Conservation (phyloP, 2,329 filamentous ascomycete genomes). For the Fusarium sp. region DNA sequence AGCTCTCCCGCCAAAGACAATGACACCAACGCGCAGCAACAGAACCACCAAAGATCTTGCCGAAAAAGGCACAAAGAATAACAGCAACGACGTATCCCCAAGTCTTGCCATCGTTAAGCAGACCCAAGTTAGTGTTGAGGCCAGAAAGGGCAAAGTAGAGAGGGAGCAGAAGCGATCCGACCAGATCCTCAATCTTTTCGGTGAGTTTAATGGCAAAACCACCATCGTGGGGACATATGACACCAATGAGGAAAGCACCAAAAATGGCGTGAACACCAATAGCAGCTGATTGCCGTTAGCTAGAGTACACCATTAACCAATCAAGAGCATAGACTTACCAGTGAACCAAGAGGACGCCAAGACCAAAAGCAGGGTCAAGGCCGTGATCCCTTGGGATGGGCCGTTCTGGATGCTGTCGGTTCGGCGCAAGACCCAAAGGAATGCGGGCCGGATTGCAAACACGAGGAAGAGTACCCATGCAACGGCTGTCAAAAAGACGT, state of each 20-base stretch:
- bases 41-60: constrained; percentile 84
- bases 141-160: constrained; percentile 95
- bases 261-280: constrained; percentile 97
- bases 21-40: constrained; percentile 73
- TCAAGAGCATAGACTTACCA: constrained; percentile 45
- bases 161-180: constrained; percentile 82
- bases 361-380: constrained; percentile 79
- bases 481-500: constrained; percentile 76
- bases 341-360: constrained; percentile 87
- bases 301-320: not conserved
- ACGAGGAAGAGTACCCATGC: constrained; percentile 80
- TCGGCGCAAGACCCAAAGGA: constrained; percentile 75
- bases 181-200: constrained; percentile 92
- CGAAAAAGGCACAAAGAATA: constrained; percentile 79
- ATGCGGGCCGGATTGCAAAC: constrained; percentile 74
- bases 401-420: constrained; percentile 85
- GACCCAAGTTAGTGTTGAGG: constrained; percentile 83
- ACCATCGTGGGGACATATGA: constrained; percentile 89
- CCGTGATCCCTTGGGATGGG: constrained; percentile 83
- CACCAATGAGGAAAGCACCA: constrained; percentile 85
- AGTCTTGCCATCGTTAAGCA: constrained; percentile 79
- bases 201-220: constrained; percentile 91
- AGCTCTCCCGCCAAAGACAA: constrained; percentile 88
- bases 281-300: constrained; percentile 52
- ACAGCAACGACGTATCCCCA: constrained; percentile 93